Conservation (phyloP, 2,329 filamentous ascomycete species). For the Lasiodiplodia citricola region DNA sequence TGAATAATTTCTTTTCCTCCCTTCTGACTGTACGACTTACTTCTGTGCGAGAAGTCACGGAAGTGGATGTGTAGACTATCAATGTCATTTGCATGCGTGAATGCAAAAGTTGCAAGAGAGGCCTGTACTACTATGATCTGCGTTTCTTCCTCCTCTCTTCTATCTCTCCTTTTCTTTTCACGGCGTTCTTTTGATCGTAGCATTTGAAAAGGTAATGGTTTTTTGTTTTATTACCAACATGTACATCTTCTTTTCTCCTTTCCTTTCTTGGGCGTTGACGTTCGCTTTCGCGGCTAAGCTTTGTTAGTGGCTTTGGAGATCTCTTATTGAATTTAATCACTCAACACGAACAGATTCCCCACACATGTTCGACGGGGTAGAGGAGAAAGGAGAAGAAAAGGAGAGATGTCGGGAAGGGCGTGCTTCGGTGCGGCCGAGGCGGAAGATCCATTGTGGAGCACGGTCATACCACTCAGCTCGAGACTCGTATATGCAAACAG, state of each 20-base stretch:
- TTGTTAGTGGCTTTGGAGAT: background rate
- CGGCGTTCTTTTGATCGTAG: background rate
- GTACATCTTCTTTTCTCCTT: background rate
- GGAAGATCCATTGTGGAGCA: background rate
- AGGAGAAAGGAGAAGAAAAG: background rate
- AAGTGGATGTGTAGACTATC: background rate
- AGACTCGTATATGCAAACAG: background rate
- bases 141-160: background rate
- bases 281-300: background rate
- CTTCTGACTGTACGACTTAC: background rate
- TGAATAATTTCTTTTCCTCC: background rate
- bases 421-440: background rate
- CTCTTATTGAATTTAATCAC: background rate
- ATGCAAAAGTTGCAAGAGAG: background rate
- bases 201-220: background rate
- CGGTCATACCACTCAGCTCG: background rate
- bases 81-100: background rate
- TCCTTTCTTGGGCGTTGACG: background rate
- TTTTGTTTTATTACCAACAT: background rate
- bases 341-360: background rate
- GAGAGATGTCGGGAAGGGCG: background rate
- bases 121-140: background rate
- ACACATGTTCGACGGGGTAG: background rate
- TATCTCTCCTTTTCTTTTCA: background rate
- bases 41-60: background rate